phyloP scores from a whole-genome alignment of 495 filamentous ascomycete genomes.

The Clavariopsis aquatica region DNA sequence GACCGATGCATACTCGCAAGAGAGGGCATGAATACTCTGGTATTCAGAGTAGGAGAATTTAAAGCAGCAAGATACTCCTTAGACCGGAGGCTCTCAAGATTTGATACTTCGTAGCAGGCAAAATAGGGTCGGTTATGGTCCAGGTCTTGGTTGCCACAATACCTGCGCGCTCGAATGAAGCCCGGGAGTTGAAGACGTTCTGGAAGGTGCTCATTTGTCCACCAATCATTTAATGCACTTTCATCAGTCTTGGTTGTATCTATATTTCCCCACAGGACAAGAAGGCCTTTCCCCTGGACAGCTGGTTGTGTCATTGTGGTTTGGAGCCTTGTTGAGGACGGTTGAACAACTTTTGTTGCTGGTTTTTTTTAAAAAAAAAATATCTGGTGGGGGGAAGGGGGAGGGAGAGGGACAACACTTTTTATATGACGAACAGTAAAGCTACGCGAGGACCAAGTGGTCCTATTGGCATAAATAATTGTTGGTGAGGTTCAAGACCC shows the following conservation, averaged over 20 bases:
- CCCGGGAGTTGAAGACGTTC: slow-evolving; percentile 27
- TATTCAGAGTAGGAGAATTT: slow-evolving; percentile 10
- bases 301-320: not conserved
- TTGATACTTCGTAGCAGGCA: slow-evolving; percentile 16
- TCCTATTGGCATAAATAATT: too few species aligned
- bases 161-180: slow-evolving; percentile 24
- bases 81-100: not conserved
- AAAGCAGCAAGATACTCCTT: slow-evolving; percentile 1
- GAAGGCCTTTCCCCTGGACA: not conserved
- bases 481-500: too few species aligned
- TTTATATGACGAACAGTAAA: too few species aligned
- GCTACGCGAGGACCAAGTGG: too few species aligned
- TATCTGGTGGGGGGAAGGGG: too few species aligned
- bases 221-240: slow-evolving; percentile 26
- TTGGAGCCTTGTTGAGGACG: too few species aligned
- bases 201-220: slow-evolving; percentile 28
- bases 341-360: too few species aligned
- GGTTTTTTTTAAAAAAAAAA: too few species aligned
- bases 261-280: slow-evolving; percentile 11
- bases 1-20: slow-evolving; percentile 8
- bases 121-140: slow-evolving; percentile 3
- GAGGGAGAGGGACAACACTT: too few species aligned
- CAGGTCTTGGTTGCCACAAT: not conserved
- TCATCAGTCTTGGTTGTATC: slow-evolving; percentile 4
- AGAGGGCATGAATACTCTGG: slow-evolving; percentile 6